Conservation (phyloP, 805 yeast genomes). For the Starmerella floris region DNA sequence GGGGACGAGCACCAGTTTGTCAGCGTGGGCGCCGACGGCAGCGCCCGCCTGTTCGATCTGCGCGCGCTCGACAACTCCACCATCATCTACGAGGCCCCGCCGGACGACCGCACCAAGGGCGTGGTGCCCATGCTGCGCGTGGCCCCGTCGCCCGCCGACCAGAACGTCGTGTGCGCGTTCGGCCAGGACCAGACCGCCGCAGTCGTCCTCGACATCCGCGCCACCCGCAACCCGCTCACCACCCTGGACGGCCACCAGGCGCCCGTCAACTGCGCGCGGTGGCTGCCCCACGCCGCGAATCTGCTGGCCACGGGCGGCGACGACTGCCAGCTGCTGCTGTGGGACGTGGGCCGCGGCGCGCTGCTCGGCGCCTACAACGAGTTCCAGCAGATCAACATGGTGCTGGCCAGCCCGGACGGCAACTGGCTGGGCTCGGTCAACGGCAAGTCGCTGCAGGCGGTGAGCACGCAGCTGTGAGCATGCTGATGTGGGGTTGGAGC, state of each 20-base stretch:
- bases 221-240: constrained; percentile 72
- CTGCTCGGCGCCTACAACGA: constrained; percentile 41
- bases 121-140: constrained; percentile 54
- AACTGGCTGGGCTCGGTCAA: constrained; percentile 69
- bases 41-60: constrained; percentile 81
- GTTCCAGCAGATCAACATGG: constrained; percentile 59
- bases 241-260: constrained; percentile 54
- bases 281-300: constrained; percentile 67
- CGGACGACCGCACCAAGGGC: constrained; percentile 13
- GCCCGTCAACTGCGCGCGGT: constrained; percentile 56
- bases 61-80: constrained; percentile 86
- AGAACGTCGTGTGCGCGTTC: constrained; percentile 71
- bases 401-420: constrained; percentile 58
- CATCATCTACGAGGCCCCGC: constrained; percentile 60
- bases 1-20: constrained; percentile 68
- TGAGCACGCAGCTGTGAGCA: constrained; percentile 23
- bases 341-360: constrained; percentile 43
- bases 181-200: constrained; percentile 56
- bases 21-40: constrained; percentile 90
- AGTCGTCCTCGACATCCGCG: constrained; percentile 66
- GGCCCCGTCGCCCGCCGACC: constrained; percentile 66
- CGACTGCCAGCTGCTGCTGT: constrained; percentile 45
- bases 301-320: constrained; percentile 57
- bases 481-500: no score
- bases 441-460: constrained; percentile 58